These are phyloP conservation scores for Marchantia polymorpha DNA, from an alignment of 225 moss, liverwort and hornwort genomes.

Conservation along the genomic window DNA sequence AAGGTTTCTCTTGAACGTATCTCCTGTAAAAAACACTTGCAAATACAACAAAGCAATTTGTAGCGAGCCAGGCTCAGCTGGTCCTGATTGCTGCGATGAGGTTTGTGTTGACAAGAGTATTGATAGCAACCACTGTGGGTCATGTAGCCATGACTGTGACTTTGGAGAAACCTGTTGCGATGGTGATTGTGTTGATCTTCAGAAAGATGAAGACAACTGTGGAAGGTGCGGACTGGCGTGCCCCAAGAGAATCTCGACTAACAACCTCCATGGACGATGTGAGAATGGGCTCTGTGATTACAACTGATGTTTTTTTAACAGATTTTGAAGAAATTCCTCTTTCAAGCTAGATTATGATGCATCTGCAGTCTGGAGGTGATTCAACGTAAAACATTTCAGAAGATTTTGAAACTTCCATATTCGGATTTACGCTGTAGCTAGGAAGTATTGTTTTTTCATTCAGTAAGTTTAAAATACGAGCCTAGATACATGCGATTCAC, in stretches of 20 bases:
- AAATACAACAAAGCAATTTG: neutral
- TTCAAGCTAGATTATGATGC: too few relatives aligned
- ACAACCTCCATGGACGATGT: too few relatives aligned
- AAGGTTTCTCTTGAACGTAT: neutral
- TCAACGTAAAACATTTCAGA: too few relatives aligned
- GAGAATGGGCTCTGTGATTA: too few relatives aligned
- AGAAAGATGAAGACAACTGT: neutral
- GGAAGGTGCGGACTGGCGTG: neutral
- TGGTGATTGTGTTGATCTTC: neutral
- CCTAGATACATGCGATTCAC: too few relatives aligned
- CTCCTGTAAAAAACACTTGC: neutral
- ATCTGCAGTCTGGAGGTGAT: too few relatives aligned
- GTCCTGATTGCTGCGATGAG: slow-evolving; percentile 1
- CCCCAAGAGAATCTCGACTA: neutral
- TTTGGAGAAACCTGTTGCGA: neutral
- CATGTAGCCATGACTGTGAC: neutral
- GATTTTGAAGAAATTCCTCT: too few relatives aligned
- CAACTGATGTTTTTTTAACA: too few relatives aligned
- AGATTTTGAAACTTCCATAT: too few relatives aligned
- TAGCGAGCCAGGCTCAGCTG: neutral
- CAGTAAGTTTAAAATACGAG: too few relatives aligned
- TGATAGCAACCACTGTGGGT: neutral
- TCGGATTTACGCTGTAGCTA: too few relatives aligned
- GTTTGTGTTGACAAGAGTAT: neutral
- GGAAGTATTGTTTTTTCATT: too few relatives aligned